phyloP scores from a whole-genome alignment of 2,329 filamentous ascomycete species.

The Ascochyta fabae region DNA sequence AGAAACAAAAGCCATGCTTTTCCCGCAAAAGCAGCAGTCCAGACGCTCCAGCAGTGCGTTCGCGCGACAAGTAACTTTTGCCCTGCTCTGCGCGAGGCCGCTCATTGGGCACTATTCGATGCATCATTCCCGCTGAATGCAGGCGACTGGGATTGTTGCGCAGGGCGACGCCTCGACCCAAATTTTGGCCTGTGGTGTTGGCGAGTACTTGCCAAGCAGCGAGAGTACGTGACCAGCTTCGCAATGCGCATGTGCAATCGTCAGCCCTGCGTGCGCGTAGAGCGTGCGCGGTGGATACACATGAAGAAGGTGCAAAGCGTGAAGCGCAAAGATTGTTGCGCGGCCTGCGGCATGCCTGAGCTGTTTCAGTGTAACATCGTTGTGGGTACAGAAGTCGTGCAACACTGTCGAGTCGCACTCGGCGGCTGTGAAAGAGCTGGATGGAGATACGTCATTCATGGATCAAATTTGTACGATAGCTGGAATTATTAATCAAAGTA shows the following conservation, averaged over 20 bases:
- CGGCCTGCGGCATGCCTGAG: constrained; percentile 12
- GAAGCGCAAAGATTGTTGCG: constrained; percentile 3
- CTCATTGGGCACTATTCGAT: constrained; percentile 26
- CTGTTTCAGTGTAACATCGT: constrained; percentile 9
- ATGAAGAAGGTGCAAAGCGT: constrained; percentile 12
- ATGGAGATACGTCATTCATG: constrained; percentile 60
- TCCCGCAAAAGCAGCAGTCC: constrained; percentile 7
- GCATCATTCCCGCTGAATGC: constrained; percentile 26
- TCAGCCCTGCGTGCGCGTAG: constrained; percentile 28
- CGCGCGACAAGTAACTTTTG: constrained; percentile 25
- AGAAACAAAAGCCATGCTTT: not conserved
- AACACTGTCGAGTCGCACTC: constrained; percentile 54
- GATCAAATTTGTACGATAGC: constrained; percentile 20
- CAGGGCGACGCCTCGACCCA: constrained; percentile 19
- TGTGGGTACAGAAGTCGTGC: constrained; percentile 12
- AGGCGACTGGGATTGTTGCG: constrained; percentile 23
- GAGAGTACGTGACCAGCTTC: constrained; percentile 27
- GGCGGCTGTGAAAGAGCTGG: constrained; percentile 58
- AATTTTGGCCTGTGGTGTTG: constrained; percentile 21
- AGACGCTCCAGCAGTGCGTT: constrained; percentile 26
- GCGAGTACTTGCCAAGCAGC: constrained; percentile 30
- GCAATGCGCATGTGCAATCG: constrained; percentile 26
- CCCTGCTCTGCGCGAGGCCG: constrained; percentile 18
- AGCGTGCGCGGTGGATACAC: constrained; percentile 11
- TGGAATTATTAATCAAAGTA: no score